Conservation (phyloP, 139 green algal genomes). For the Chlamydomonas eustigma region DNA sequence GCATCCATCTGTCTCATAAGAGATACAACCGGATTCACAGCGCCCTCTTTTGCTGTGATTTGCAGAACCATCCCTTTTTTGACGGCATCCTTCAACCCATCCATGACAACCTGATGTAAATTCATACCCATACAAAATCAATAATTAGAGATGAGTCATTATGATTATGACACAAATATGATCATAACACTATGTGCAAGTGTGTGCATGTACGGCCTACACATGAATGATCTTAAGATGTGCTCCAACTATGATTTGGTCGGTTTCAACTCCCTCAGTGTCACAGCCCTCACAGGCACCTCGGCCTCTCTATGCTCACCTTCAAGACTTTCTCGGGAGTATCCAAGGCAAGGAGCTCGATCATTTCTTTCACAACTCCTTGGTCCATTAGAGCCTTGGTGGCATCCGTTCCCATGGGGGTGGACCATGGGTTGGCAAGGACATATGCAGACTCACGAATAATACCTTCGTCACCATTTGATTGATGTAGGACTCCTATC, state of each 20-base stretch:
- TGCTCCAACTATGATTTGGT: neutral
- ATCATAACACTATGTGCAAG: too few species aligned
- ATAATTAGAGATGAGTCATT: too few species aligned
- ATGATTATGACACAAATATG: neutral
- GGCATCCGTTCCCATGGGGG: neutral
- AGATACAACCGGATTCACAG: neutral
- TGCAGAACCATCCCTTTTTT: neutral
- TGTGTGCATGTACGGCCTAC: neutral
- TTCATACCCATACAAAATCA: too few species aligned
- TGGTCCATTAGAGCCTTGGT: neutral
- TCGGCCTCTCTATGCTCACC: neutral
- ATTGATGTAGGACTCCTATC: neutral
- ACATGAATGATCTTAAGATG: neutral
- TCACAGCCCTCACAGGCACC: neutral
- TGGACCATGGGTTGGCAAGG: conserved; percentile 17
- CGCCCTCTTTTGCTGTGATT: neutral
- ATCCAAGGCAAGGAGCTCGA: neutral
- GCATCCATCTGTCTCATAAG: neutral
- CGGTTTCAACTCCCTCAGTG: neutral
- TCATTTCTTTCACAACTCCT: neutral
- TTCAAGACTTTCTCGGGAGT: neutral
- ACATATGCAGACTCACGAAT: conserved; percentile 11
- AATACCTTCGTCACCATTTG: conserved; percentile 1
- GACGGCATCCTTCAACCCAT: neutral
- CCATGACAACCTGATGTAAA: neutral